These are phyloP conservation scores for Limnanthes douglasii DNA, from an alignment of 345 rosid species.

Conservation along the genomic window DNA sequence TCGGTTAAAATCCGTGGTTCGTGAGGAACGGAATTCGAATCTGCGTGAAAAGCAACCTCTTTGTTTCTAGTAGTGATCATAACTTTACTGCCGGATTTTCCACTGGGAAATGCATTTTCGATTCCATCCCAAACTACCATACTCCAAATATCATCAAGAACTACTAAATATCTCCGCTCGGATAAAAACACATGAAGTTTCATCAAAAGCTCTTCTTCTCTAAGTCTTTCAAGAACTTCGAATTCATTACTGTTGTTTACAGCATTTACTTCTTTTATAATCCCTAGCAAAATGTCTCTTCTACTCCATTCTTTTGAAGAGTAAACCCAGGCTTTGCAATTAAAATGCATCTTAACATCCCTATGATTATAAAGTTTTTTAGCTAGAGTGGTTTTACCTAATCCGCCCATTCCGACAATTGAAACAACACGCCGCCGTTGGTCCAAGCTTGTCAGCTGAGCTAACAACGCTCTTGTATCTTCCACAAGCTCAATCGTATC, in stretches of 20 bases:
- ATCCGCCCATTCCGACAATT: constrained; percentile 7
- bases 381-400: constrained; percentile 12
- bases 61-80: constrained; percentile 8
- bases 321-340: constrained; percentile 9
- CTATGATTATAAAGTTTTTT: background rate
- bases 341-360: constrained; percentile 5
- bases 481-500: background rate
- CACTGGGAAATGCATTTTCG: constrained; percentile 7
- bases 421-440: background rate
- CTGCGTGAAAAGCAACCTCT: constrained; percentile 6
- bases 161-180: constrained; percentile 6
- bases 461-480: background rate
- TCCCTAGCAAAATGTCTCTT: constrained; percentile 3
- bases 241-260: constrained; percentile 6
- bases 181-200: constrained; percentile 3
- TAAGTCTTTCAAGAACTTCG: constrained; percentile 5
- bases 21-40: background rate
- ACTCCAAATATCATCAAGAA: constrained; percentile 9
- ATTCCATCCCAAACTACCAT: constrained; percentile 7
- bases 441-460: background rate
- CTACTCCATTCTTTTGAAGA: constrained; percentile 5
- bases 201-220: constrained; percentile 2
- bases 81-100: constrained; percentile 8
- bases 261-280: background rate
- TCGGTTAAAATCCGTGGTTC: constrained; percentile 2